Evolutionary conservation across 345 rosid species (phyloP), one percentile per base, ranked within the genome.

Genomic region (Pelargonium nanum): DNA sequence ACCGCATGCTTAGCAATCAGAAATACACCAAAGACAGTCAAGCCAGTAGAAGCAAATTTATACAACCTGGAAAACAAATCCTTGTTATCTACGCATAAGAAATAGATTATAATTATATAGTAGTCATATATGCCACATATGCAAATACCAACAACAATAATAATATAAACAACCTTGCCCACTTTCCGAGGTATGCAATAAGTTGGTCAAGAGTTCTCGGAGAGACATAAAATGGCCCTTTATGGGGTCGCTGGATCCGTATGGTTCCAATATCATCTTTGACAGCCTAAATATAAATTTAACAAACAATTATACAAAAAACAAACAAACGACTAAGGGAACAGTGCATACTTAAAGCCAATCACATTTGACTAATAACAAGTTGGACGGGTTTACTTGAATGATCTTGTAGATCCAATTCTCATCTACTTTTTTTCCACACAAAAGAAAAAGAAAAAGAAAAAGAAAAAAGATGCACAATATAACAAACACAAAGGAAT

Each of bases 191-290:
- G 75, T 82, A 77, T 60, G 75, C 78, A 72, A 81, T 70, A 59
- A 77, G 76, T 53, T 77, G 88, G 72, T 80, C 85, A 48, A 93
- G 81, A 63, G 86, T 69, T 65, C 80, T 89, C 15, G 91, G 89
- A 65, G 96, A 80, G 24, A 93, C 87, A 68, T 93, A 89, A 73
- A 89, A 93, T 55, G 99, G 99, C 55, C 96, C 96, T 60, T 80
- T 84, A 60, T 81, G 81, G 13, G 95, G 95, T 63, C 86, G 78
- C 78, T 87, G 89, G 66, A 93, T 75, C 67, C 94, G 81, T 34
- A 89, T 59, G 23, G 83, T 86, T 62, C 97, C 99, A 71, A 84
- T 78, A 71, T 93, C 95, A 77, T 89, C 96, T 65, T 79, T 76
- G 76, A 91, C 78, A 45, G 94, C 97, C 99, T 93, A 71, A 23